Conservation (phyloP, 352 stramenopile genomes). For the Pythium periplocum region DNA sequence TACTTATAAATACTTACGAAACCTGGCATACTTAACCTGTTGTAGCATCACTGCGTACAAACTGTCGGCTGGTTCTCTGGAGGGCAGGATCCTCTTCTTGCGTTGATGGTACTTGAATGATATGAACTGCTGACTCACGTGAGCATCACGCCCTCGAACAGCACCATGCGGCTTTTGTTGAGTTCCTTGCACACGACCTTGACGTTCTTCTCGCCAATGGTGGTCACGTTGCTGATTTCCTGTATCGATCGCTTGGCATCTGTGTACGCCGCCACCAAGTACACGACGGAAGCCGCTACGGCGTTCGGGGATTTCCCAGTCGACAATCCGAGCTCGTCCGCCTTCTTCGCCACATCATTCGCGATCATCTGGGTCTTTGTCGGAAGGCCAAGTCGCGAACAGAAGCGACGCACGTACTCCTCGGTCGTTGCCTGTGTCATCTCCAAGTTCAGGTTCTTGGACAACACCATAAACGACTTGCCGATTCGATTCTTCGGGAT, state of each 20-base stretch:
- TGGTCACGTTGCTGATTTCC: constrained; percentile 78
- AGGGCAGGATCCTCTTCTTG: no score
- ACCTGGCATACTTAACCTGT: constrained; percentile 15
- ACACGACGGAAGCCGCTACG: constrained; percentile 74
- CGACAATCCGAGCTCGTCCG: constrained; percentile 54
- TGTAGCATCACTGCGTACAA: background rate
- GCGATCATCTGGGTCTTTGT: constrained; percentile 77
- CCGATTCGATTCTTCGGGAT: constrained; percentile 71
- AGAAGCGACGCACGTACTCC: constrained; percentile 76
- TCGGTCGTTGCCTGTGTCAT: constrained; percentile 64
- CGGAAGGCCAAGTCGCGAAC: constrained; percentile 61
- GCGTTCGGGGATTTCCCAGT: constrained; percentile 66
- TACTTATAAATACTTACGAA: constrained; percentile 24
- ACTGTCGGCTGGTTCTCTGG: no score
- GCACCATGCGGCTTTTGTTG: constrained; percentile 73
- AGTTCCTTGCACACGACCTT: constrained; percentile 84
- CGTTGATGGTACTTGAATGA: no score
- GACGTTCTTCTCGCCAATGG: constrained; percentile 80
- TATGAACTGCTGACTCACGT: constrained; percentile 17
- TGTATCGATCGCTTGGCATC: constrained; percentile 75
- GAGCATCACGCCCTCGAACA: constrained; percentile 72
- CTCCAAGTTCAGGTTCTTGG: constrained; percentile 48
- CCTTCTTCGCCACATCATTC: constrained; percentile 70
- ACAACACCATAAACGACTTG: constrained; percentile 74
- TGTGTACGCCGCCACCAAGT: constrained; percentile 78